phyloP scores from a whole-genome alignment of 768 basidiomycete genomes.

The Trametes cingulata region DNA sequence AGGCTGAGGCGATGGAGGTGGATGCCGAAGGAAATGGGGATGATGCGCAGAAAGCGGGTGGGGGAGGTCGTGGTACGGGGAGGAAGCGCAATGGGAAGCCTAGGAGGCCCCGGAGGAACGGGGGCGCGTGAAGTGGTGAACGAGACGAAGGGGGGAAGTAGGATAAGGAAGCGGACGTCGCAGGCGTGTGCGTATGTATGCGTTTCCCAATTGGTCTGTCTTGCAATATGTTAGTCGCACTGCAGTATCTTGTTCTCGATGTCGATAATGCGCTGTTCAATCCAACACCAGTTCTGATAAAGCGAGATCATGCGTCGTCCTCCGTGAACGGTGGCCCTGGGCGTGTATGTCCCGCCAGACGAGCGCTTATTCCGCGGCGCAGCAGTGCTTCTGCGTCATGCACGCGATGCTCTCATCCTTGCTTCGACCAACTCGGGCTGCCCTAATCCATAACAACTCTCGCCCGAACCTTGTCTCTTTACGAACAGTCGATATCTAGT shows the following conservation, averaged over 20 bases:
- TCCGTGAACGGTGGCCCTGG: too few relatives aligned
- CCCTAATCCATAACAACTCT: too few relatives aligned
- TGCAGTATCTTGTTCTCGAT: constrained; percentile 11
- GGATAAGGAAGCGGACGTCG: background rate
- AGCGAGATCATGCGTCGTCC: too few relatives aligned
- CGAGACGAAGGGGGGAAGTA: too few relatives aligned
- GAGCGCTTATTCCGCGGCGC: too few relatives aligned
- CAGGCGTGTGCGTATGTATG: background rate
- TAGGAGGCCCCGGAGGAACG: constrained; percentile 9
- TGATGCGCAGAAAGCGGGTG: background rate
- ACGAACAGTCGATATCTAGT: too few relatives aligned
- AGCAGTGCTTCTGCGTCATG: too few relatives aligned
- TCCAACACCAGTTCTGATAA: too few relatives aligned
- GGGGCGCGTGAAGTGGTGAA: background rate
- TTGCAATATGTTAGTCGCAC: constrained; percentile 12
- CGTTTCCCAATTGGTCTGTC: background rate
- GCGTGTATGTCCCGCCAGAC: too few relatives aligned
- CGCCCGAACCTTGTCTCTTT: too few relatives aligned
- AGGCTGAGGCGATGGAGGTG: constrained; percentile 11
- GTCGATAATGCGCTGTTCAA: background rate
- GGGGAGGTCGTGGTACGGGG: constrained; percentile 1
- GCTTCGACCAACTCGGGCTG: too few relatives aligned
- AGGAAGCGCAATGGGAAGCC: constrained; percentile 12
- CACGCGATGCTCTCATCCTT: too few relatives aligned
- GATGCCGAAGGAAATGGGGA: constrained; percentile 13